Conservation (phyloP, 768 basidiomycete genomes). For the Boletus subparvulus region DNA sequence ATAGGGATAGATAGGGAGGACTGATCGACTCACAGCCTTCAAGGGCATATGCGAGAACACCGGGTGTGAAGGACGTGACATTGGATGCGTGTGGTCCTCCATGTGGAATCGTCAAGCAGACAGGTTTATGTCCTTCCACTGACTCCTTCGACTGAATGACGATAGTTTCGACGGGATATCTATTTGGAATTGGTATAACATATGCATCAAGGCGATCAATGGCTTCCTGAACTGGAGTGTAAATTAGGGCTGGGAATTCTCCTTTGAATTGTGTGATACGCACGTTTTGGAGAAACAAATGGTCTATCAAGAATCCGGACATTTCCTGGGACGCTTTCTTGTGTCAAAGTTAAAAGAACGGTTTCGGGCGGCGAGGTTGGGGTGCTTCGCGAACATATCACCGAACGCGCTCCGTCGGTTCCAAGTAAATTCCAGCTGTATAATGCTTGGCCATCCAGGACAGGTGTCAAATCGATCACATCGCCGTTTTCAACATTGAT, state of each 20-base stretch:
- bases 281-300: slow-evolving; percentile 41
- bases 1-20: not conserved
- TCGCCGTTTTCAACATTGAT: slow-evolving; percentile 43
- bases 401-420: slow-evolving; percentile 42
- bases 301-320: slow-evolving; percentile 49
- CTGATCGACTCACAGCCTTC: slow-evolving; percentile 56
- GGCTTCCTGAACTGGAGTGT: slow-evolving; percentile 35
- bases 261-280: not conserved
- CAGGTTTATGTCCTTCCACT: slow-evolving; percentile 27
- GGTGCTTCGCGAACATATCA: slow-evolving; percentile 53
- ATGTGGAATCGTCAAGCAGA: slow-evolving; percentile 55
- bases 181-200: slow-evolving; percentile 50
- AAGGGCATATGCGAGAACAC: slow-evolving; percentile 45
- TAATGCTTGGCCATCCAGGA: slow-evolving; percentile 15
- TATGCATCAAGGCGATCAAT: slow-evolving; percentile 42
- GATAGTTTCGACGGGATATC: slow-evolving; percentile 54
- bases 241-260: not conserved
- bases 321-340: slow-evolving; percentile 9
- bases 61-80: slow-evolving; percentile 48
- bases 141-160: slow-evolving; percentile 39
- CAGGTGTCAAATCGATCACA: slow-evolving; percentile 35
- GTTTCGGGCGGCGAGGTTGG: slow-evolving; percentile 48
- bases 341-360: slow-evolving; percentile 42
- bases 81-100: slow-evolving; percentile 60
- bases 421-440: slow-evolving; percentile 57